Percentiles rank a stretch among this genome's conserved stretches.
phyloP scores from a whole-genome alignment of 169 alveolate species.

The Cryptosporidium canis region DNA sequence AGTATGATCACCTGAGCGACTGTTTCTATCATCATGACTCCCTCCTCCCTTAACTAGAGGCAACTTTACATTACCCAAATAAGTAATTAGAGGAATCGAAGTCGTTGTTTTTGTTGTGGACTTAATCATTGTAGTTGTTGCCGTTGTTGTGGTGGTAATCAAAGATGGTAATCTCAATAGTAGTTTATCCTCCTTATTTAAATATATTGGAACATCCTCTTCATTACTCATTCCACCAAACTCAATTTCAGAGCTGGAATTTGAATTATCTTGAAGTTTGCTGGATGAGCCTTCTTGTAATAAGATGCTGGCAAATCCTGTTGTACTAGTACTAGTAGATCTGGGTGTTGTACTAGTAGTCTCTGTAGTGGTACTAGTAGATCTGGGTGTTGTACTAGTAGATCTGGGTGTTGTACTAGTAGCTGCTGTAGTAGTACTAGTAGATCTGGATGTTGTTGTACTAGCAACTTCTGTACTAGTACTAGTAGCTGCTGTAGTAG shows the following conservation, averaged over 20 bases:
- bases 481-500: conserved; percentile 61
- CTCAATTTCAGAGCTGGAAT: neutral
- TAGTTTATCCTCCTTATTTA: neutral
- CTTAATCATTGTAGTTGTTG: neutral
- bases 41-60: neutral
- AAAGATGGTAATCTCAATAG: neutral
- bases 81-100: neutral
- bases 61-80: neutral
- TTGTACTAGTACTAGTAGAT: conserved; percentile 67
- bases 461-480: conserved; percentile 33
- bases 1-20: neutral
- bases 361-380: conserved; percentile 63
- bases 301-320: neutral
- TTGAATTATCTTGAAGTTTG: neutral
- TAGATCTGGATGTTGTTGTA: conserved; percentile 46
- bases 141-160: neutral
- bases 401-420: conserved; percentile 76
- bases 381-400: conserved; percentile 64
- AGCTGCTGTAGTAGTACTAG: conserved; percentile 69
- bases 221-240: conserved; percentile 22
- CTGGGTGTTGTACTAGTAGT: conserved; percentile 73
- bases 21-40: neutral
- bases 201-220: neutral
- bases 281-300: neutral
- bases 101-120: neutral